These are phyloP conservation scores for Nannochloris sp. DNA, from an alignment of 139 green algal species.

Conservation along the genomic window DNA sequence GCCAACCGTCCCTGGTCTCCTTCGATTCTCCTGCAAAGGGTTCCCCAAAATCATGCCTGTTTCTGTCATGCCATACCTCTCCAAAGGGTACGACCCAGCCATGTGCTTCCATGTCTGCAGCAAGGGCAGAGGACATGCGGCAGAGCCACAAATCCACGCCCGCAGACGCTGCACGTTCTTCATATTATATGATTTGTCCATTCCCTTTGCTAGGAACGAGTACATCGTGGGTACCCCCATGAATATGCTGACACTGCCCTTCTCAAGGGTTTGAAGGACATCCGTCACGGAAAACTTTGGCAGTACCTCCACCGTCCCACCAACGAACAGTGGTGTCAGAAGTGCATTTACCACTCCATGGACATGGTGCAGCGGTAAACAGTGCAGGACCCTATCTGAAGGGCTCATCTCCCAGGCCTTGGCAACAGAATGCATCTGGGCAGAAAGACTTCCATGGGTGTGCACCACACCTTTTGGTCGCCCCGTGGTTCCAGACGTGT, in stretches of 20 bases:
- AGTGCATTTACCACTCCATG: slow-evolving; percentile 94
- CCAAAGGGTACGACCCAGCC: slow-evolving; percentile 45
- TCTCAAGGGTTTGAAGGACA: slow-evolving; percentile 52
- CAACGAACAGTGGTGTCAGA: slow-evolving; percentile 54
- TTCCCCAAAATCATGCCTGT: slow-evolving; percentile 95
- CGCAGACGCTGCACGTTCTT: slow-evolving; percentile 49
- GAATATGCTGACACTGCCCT: slow-evolving; percentile 64
- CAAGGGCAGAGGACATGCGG: slow-evolving; percentile 73
- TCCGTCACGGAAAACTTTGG: slow-evolving; percentile 59
- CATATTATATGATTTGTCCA: slow-evolving; percentile 32
- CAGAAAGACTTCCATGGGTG: slow-evolving; percentile 51
- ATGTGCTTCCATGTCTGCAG: slow-evolving; percentile 61
- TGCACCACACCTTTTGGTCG: slow-evolving; percentile 81
- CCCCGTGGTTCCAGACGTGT: slow-evolving; percentile 95
- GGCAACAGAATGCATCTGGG: slow-evolving; percentile 55
- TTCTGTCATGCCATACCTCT: slow-evolving; percentile 98
- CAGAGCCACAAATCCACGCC: slow-evolving; percentile 79
- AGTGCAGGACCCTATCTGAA: slow-evolving; percentile 77
- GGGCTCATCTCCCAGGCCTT: slow-evolving; percentile 67
- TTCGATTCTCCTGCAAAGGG: slow-evolving; percentile 40
- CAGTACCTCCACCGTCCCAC: slow-evolving; percentile 69
- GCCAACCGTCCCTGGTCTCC: slow-evolving; percentile 69
- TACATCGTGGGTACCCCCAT: slow-evolving; percentile 99
- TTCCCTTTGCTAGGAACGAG: slow-evolving; percentile 58
- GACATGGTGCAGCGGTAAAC: slow-evolving; percentile 89